Evolutionary conservation across 2,329 filamentous ascomycete genomes (phyloP).

Genomic region (Lomentospora prolificans): DNA sequence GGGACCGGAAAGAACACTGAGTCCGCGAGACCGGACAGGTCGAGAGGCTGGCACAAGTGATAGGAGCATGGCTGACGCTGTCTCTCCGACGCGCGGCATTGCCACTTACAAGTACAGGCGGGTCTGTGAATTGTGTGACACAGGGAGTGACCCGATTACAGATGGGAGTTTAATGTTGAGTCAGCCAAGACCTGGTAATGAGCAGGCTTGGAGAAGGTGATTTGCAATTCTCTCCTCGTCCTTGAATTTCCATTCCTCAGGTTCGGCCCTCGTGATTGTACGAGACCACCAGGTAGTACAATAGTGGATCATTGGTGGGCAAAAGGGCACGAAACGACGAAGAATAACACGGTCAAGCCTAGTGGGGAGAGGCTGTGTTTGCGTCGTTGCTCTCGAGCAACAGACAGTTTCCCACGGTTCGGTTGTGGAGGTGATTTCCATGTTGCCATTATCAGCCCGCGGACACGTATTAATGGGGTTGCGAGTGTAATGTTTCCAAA

Average conservation of each 20-base stretch:
- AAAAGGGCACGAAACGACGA: neutral
- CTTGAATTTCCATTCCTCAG: neutral
- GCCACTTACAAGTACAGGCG: neutral
- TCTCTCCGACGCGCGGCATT: neutral
- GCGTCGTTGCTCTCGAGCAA: neutral
- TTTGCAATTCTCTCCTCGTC: neutral
- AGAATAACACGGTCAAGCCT: neutral
- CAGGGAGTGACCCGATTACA: too few relatives aligned
- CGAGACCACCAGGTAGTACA: too few relatives aligned
- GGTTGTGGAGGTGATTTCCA: neutral
- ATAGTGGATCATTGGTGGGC: too few relatives aligned
- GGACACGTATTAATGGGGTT: neutral
- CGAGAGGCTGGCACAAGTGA: neutral
- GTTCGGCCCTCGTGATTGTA: too few relatives aligned
- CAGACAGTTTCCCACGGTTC: neutral
- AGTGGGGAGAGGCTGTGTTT: neutral
- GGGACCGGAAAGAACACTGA: neutral
- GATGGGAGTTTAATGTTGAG: too few relatives aligned
- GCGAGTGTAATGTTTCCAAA: neutral
- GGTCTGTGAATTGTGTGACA: neutral
- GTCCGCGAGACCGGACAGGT: neutral
- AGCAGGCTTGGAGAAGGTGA: too few relatives aligned
- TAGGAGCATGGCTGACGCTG: neutral
- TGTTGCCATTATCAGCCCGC: too few relatives aligned
- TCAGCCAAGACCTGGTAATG: too few relatives aligned